Evolutionary conservation across 169 alveolate species (phyloP).

Genomic region (Toxoplasma gondii): DNA sequence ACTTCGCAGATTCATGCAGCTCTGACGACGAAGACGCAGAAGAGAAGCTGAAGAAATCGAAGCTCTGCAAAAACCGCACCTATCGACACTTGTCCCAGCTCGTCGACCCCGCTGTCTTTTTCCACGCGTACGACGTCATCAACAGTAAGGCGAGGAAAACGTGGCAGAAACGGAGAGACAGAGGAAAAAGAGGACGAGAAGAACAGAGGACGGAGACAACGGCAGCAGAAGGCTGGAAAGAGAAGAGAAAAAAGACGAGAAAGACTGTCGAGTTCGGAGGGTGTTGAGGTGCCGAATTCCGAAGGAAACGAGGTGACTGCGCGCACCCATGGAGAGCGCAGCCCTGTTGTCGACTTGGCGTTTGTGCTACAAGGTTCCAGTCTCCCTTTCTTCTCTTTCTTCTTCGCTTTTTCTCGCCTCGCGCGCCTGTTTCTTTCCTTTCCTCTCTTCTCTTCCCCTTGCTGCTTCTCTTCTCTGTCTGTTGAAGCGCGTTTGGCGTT

Average conservation of each 20-base stretch:
- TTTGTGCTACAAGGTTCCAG: no score
- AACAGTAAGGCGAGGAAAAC: slow-evolving; percentile 39
- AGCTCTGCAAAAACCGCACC: slow-evolving; percentile 25
- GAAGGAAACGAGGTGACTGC: no score
- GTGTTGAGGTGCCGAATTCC: no score
- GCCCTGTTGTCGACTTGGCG: no score
- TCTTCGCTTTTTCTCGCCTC: not conserved
- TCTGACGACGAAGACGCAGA: slow-evolving; percentile 22
- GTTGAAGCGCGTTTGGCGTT: not conserved
- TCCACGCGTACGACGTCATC: slow-evolving; percentile 53
- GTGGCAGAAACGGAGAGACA: not conserved
- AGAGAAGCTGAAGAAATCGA: slow-evolving; percentile 18
- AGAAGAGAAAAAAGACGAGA: not conserved
- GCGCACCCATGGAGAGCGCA: no score
- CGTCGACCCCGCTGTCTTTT: slow-evolving; percentile 15
- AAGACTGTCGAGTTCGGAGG: not conserved
- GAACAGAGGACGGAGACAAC: slow-evolving; percentile 11
- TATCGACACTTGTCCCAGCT: slow-evolving; percentile 31
- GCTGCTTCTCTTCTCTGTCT: not conserved
- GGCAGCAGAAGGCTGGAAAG: not conserved
- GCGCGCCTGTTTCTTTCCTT: not conserved
- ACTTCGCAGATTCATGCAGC: not conserved
- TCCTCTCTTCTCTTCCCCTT: not conserved
- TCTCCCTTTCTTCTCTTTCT: no score
- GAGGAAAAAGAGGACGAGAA: not conserved